Evolutionary conservation across 2,329 filamentous ascomycete genomes (phyloP).

Genomic region (Pyrenophora tritici-repentis): DNA sequence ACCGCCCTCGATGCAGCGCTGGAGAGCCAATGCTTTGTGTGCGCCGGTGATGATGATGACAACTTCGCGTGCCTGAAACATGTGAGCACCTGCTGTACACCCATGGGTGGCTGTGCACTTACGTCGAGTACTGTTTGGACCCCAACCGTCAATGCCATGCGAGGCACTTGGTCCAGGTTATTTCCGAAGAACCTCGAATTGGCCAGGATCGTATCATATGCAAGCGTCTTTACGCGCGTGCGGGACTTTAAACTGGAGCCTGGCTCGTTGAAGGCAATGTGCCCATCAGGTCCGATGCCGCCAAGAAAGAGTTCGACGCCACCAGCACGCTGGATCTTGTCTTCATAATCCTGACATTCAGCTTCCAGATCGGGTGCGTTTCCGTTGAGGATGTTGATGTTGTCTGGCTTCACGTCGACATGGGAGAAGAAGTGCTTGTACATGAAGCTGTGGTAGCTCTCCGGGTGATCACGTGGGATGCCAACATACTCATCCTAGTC

Average conservation of each 20-base stretch:
- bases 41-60: conserved; percentile 81
- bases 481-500: conserved; percentile 82
- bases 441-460: conserved; percentile 92
- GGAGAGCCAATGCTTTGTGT: conserved; percentile 78
- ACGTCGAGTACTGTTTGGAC: conserved; percentile 80
- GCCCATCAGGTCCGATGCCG: conserved; percentile 83
- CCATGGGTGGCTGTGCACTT: conserved; percentile 22
- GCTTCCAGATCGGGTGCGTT: conserved; percentile 75
- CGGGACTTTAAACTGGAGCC: conserved; percentile 77
- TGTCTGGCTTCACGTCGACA: conserved; percentile 78
- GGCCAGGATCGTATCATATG: conserved; percentile 83
- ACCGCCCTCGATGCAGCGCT: conserved; percentile 79
- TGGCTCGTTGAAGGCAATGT: conserved; percentile 90
- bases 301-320: conserved; percentile 87
- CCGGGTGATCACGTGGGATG: conserved; percentile 78
- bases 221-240: conserved; percentile 83
- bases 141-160: conserved; percentile 82
- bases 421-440: conserved; percentile 90
- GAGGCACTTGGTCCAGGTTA: conserved; percentile 73
- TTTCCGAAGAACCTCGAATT: conserved; percentile 85
- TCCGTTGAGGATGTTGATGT: conserved; percentile 84
- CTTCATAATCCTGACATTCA: conserved; percentile 80
- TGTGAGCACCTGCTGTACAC: conserved; percentile 21
- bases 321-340: conserved; percentile 72
- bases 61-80: conserved; percentile 68